Base-by-base conservation (phyloP, 495 filamentous ascomycete genomes). In the Tuber borchii region DNA sequence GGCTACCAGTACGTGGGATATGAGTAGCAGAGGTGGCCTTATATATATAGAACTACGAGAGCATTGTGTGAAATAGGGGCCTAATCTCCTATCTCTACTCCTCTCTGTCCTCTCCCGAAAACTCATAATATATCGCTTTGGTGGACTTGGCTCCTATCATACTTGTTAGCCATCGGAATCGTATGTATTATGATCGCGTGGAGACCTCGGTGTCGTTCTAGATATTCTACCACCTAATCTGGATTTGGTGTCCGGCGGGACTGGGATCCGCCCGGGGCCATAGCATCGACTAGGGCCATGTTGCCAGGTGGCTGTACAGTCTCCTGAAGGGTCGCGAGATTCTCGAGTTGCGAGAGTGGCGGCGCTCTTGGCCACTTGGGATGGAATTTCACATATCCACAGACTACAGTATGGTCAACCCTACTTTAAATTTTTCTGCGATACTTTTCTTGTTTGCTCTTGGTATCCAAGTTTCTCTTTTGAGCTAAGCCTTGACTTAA, bases 151-250 rank as follows among this genome's bases (percentile, higher is more conserved):
- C 4, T 86, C 88, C 4, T 86, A n/a, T n/a, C n/a, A n/a, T n/a
- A 40, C 39, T 40, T 93, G 42, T 84, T 91, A 8, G 81, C 89
- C 44, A 90, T 89, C 20, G 84, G 86, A 39, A 86, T 92, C 40
- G 85, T 93, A 8, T 89, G 92, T 71, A 91, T 91, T 78, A 81
- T n/a, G n/a, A n/a, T 92, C 65, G 86, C 88, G 10, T 93, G 90
- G 90, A 90, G 89, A 69, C 91, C 91, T 92, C 6, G 90, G 88
- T 6, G 89, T 91, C 76, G 89, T 92, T 12, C 83, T 93, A 5
- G 73, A 89, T 34, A 86, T 87, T 91, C 90, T 76, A 79, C 91
- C 74, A 86, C 90, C 34, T 90, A 93, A 80, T 91, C 91, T n/a
- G 85, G 85, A 2, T 93, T 93, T 83, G 89, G 89, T 79, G 87